Conservation (phyloP, 805 yeast genomes). For the Barnettozyma pratensis region DNA sequence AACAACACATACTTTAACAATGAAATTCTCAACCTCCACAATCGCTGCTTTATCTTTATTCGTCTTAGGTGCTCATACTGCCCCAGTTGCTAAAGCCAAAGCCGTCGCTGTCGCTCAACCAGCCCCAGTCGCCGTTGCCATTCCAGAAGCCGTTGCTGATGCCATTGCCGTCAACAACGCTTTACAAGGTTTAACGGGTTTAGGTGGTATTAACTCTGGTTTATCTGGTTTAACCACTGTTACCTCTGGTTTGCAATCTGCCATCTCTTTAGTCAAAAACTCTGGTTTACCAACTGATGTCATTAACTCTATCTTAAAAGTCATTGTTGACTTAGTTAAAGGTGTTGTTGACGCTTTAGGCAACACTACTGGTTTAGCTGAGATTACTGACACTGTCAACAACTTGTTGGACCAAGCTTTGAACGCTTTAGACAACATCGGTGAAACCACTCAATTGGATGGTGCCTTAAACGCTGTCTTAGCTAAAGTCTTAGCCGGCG, state of each 20-base stretch:
- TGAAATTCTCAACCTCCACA: slow-evolving; percentile 29
- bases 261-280: slow-evolving; percentile 4
- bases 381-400: slow-evolving; percentile 8
- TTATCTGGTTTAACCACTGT: slow-evolving; percentile 1
- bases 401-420: slow-evolving; percentile 7
- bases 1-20: slow-evolving; percentile 13
- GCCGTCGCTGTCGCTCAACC: slow-evolving; percentile 11
- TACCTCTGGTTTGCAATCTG: slow-evolving; percentile 1
- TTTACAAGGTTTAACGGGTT: slow-evolving; percentile 1
- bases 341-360: slow-evolving; percentile 12
- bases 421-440: slow-evolving; percentile 8
- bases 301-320: slow-evolving; percentile 1
- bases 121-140: slow-evolving; percentile 7
- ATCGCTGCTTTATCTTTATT: slow-evolving; percentile 27
- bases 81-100: slow-evolving; percentile 12
- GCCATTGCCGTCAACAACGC: slow-evolving; percentile 3
- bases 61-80: slow-evolving; percentile 24
- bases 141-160: slow-evolving; percentile 8
- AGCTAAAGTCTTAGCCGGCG: background rate
- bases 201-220: slow-evolving; percentile 1
- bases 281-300: slow-evolving; percentile 9
- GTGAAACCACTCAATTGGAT: slow-evolving; percentile 6
- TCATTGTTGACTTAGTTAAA: slow-evolving; percentile 5
- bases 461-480: slow-evolving; percentile 4
- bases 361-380: slow-evolving; percentile 6